phyloP scores from a whole-genome alignment of 352 stramenopile genomes.

The Aphanomyces euteiches region DNA sequence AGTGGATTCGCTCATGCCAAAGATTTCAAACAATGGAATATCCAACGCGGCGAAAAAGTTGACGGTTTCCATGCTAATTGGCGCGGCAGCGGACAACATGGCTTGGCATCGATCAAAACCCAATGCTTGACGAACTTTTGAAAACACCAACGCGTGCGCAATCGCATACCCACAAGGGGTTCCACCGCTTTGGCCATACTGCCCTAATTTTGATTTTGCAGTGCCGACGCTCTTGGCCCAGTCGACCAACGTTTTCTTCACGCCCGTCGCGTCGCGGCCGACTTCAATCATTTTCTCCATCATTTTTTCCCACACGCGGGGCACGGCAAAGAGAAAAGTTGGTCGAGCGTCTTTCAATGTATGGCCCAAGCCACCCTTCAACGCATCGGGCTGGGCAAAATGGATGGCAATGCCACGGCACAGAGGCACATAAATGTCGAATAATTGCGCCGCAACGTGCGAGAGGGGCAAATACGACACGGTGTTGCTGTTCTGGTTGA shows the following conservation, averaged over 20 bases:
- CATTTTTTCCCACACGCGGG: conserved; percentile 85
- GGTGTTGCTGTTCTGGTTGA: conserved; percentile 56
- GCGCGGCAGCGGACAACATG: conserved; percentile 74
- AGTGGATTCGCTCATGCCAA: conserved; percentile 59
- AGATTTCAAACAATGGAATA: conserved; percentile 64
- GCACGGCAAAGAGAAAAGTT: conserved; percentile 80
- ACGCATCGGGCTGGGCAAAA: conserved; percentile 59
- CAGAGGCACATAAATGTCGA: conserved; percentile 58
- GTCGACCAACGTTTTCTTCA: conserved; percentile 80
- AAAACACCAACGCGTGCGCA: conserved; percentile 75
- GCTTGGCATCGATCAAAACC: conserved; percentile 75
- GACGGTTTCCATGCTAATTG: conserved; percentile 56
- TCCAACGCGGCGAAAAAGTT: conserved; percentile 71
- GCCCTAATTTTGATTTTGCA: conserved; percentile 51
- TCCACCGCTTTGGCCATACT: conserved; percentile 59
- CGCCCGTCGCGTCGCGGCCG: conserved; percentile 50
- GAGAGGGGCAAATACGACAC: conserved; percentile 81
- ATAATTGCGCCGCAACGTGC: conserved; percentile 71
- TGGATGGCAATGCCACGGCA: conserved; percentile 55
- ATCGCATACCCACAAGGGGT: conserved; percentile 65
- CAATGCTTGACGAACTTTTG: conserved; percentile 72
- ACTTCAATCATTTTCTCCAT: conserved; percentile 74
- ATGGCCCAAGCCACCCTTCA: conserved; percentile 62
- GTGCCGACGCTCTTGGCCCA: conserved; percentile 77
- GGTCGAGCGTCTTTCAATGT: conserved; percentile 63